Percentiles rank a stretch among this genome's conserved stretches.
Conservation (phyloP, 2,329 filamentous ascomycete genomes). For the Podosphaera fusca region DNA sequence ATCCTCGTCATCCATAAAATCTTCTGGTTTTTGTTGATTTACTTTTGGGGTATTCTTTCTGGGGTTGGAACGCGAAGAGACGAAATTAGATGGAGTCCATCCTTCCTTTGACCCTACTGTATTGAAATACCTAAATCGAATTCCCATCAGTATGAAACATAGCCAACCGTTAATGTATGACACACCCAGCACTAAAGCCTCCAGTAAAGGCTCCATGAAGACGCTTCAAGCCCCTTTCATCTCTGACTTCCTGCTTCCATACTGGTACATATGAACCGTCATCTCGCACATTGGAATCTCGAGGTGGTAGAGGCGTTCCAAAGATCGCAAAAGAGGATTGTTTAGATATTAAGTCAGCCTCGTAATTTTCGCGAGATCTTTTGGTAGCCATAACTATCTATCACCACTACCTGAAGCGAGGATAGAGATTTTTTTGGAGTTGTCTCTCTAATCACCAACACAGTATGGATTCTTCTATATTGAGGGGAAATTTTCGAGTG, state of each 20-base stretch:
- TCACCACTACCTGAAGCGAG: no score
- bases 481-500: no score
- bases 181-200: slow-evolving; percentile 85
- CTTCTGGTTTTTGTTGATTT: slow-evolving; percentile 44
- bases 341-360: slow-evolving; percentile 43
- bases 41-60: slow-evolving; percentile 38
- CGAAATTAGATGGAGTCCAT: slow-evolving; percentile 80
- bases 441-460: no score
- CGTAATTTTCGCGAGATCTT: slow-evolving; percentile 55
- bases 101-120: slow-evolving; percentile 96
- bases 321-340: slow-evolving; percentile 56
- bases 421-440: no score
- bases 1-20: slow-evolving; percentile 98
- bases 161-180: slow-evolving; percentile 4
- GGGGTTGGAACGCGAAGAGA: slow-evolving; percentile 67
- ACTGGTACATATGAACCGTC: slow-evolving; percentile 80
- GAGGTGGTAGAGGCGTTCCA: slow-evolving; percentile 63
- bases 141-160: slow-evolving; percentile 6
- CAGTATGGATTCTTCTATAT: no score
- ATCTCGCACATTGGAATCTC: slow-evolving; percentile 55
- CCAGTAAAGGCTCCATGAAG: slow-evolving; percentile 93
- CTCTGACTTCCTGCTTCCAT: slow-evolving; percentile 97
- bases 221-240: slow-evolving; percentile 73
- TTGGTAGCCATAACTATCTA: slow-evolving; percentile 43
- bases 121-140: slow-evolving; percentile 59